phyloP scores from a whole-genome alignment of 2,329 filamentous ascomycete species.

The Laburnicola sp. region DNA sequence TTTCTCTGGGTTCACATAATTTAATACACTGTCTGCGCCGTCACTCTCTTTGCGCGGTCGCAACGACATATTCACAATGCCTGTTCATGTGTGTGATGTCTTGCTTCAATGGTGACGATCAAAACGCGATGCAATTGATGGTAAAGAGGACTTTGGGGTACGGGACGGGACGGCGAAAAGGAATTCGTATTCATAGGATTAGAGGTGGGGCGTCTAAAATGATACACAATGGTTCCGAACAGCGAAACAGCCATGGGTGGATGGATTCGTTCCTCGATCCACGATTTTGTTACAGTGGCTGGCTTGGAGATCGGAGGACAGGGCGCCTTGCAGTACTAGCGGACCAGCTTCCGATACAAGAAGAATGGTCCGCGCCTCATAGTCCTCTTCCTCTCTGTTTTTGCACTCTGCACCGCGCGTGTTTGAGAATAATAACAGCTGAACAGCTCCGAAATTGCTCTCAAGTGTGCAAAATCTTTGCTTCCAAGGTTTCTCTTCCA shows the following conservation, averaged over 20 bases:
- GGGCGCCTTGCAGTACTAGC: too few relatives aligned
- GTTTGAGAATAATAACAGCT: too few relatives aligned
- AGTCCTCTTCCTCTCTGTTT: too few relatives aligned
- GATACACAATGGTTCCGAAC: conserved; percentile 3
- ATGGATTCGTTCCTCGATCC: conserved; percentile 3
- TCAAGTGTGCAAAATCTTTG: too few relatives aligned
- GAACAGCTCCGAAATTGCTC: too few relatives aligned
- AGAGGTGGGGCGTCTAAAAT: conserved; percentile 1
- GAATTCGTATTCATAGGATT: not conserved
- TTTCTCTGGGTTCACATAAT: conserved; percentile 42
- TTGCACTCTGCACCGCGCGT: too few relatives aligned
- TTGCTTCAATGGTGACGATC: not conserved
- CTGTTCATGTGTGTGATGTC: not conserved
- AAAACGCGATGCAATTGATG: not conserved
- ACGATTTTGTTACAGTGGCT: conserved; percentile 1
- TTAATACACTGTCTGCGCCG: conserved; percentile 5
- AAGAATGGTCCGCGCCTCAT: too few relatives aligned
- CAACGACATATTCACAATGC: conserved; percentile 5
- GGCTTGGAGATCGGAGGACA: not conserved
- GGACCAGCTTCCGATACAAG: too few relatives aligned
- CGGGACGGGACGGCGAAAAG: not conserved
- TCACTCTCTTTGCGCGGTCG: not conserved
- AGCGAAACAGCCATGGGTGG: conserved; percentile 4
- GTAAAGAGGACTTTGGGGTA: not conserved
- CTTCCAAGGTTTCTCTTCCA: too few relatives aligned